Base-by-base conservation (phyloP, 2,329 filamentous ascomycete genomes). In the Septoria linicola region DNA sequence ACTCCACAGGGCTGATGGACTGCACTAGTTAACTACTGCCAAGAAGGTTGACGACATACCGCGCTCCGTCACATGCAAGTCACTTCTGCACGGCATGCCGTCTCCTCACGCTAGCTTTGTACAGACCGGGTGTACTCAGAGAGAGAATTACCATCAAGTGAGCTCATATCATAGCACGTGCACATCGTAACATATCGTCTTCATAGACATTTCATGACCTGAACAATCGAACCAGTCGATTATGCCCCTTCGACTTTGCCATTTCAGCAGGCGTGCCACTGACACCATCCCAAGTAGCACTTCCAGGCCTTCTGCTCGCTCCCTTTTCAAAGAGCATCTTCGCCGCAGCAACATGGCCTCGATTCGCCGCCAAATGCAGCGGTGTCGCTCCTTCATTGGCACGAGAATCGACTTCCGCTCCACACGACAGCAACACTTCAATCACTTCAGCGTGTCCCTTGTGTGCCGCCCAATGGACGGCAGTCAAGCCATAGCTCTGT, bases 381-480 rank as follows among this genome's bases (percentile, higher is more conserved):
- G 59, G 57, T 32, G 61, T 61, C 7, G 59, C 61, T 14, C 56
- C 58, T 16, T 58, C 58, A 13, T 55, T 53, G 8, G 58, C 55
- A 25, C 23, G 40, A n/a, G 54, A 55, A 34, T 66, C 54, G 6
- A 62, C 21, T 3, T 51, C 41, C 4, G 60, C 63, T 8, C 58
- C 58, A 40, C 49, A 40, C 7, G 59, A 49, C 13, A 65, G 36
- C 37, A 66, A 34, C 16, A 61, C 13, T 10, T 30, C 44, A n/a
- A 65, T 16, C 11, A 61, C 62, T 27, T 64, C 60, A 17, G 52
- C 51, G 46, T 66, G 59, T 13, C 58, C 60, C 41, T 66, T 65
- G 44, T 65, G 62, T 2, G 59, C 54, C 8, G 64, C 60, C 63
- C 64, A 65, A 43, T 65, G 63, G 20, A 61, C 47, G 14, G 63